Evolutionary conservation across 176 grass and related monocot genomes (phyloP).

Genomic region (Oryza punctata): DNA sequence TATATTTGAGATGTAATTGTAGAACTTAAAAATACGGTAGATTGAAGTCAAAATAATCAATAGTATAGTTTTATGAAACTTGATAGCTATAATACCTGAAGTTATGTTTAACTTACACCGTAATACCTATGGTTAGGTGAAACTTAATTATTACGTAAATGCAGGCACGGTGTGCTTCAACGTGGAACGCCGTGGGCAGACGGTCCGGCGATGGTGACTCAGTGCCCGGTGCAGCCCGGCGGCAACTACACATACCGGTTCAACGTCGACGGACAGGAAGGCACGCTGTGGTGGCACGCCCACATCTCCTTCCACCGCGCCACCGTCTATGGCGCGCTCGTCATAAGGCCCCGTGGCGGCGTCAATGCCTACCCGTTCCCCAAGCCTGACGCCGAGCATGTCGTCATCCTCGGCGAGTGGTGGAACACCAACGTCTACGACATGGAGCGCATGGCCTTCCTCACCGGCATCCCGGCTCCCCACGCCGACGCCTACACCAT

Average conservation of each 20-base stretch:
- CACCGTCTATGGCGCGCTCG: slow-evolving; percentile 60
- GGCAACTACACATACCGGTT: slow-evolving; percentile 57
- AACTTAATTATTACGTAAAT: not conserved
- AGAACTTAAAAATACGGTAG: too few species aligned
- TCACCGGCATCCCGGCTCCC: not conserved
- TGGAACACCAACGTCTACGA: slow-evolving; percentile 55
- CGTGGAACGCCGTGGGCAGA: slow-evolving; percentile 61
- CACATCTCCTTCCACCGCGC: slow-evolving; percentile 57
- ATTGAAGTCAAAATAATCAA: too few species aligned
- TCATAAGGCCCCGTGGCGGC: slow-evolving; percentile 48
- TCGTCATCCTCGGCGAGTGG: slow-evolving; percentile 68
- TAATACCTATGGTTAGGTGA: too few species aligned
- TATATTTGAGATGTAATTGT: too few species aligned
- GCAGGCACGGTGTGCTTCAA: slow-evolving; percentile 66
- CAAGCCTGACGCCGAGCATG: slow-evolving; percentile 45
- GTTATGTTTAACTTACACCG: too few species aligned
- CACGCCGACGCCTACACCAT: slow-evolving; percentile 61
- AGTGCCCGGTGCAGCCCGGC: slow-evolving; percentile 57
- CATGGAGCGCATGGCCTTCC: not conserved
- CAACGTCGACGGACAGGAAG: slow-evolving; percentile 56
- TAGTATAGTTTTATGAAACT: too few species aligned
- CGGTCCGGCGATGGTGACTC: slow-evolving; percentile 67
- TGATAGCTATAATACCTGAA: too few species aligned
- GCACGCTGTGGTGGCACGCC: slow-evolving; percentile 87
- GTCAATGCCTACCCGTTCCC: slow-evolving; percentile 49